Conservation (phyloP, 768 basidiomycete genomes). For the Suillus discolor region DNA sequence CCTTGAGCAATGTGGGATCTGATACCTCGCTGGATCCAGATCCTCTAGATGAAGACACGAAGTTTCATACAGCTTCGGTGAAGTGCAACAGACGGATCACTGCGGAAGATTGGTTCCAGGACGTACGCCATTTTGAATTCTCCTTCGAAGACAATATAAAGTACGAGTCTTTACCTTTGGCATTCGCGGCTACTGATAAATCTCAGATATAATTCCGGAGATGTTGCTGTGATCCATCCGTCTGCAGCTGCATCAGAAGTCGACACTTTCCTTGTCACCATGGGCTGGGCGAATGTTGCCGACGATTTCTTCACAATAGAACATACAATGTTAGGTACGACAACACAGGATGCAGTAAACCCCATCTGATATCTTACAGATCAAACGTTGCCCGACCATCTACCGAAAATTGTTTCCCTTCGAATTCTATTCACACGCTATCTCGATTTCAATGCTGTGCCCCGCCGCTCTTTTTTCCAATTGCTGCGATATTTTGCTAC, state of each 20-base stretch:
- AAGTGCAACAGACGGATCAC: slow-evolving; percentile 74
- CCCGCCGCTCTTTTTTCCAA: slow-evolving; percentile 87
- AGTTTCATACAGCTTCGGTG: slow-evolving; percentile 56
- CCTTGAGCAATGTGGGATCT: slow-evolving; percentile 12
- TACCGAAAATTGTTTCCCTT: slow-evolving; percentile 64
- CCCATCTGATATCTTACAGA: slow-evolving; percentile 33
- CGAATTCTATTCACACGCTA: slow-evolving; percentile 72
- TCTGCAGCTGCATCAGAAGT: slow-evolving; percentile 62
- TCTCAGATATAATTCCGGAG: slow-evolving; percentile 74
- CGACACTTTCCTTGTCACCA: slow-evolving; percentile 58
- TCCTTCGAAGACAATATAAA: slow-evolving; percentile 60
- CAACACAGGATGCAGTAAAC: neutral
- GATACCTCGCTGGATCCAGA: slow-evolving; percentile 23
- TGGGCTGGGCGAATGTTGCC: slow-evolving; percentile 66
- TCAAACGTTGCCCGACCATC: slow-evolving; percentile 67
- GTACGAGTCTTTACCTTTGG: slow-evolving; percentile 42
- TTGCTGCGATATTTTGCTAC: slow-evolving; percentile 74
- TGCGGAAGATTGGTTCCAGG: slow-evolving; percentile 84
- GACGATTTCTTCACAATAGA: slow-evolving; percentile 51
- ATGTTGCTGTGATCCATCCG: slow-evolving; percentile 82
- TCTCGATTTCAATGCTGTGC: slow-evolving; percentile 84
- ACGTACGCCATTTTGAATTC: slow-evolving; percentile 89
- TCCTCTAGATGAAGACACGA: slow-evolving; percentile 34
- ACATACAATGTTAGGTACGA: slow-evolving; percentile 40
- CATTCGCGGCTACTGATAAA: slow-evolving; percentile 3